Percentiles rank a stretch among this genome's conserved stretches.
phyloP scores from a whole-genome alignment of 805 yeast species.

The Candida tammaniensis region DNA sequence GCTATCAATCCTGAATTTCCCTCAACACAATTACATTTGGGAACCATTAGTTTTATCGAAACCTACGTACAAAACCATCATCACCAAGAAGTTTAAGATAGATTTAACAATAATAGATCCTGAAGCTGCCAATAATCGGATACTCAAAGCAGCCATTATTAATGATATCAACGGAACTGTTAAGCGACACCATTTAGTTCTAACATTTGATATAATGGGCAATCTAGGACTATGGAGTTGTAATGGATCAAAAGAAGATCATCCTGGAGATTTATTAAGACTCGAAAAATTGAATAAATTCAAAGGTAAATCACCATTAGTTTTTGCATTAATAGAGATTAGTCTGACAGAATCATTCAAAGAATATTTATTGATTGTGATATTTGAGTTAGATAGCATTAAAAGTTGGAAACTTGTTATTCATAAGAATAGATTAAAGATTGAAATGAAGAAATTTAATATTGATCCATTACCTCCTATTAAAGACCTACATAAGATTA shows the following conservation, averaged over 20 bases:
- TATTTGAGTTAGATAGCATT: slow-evolving; percentile 8
- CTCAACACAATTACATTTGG: slow-evolving; percentile 40
- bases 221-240: slow-evolving; percentile 64
- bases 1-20: slow-evolving; percentile 37
- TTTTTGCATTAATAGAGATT: slow-evolving; percentile 10
- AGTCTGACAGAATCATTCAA: slow-evolving; percentile 2
- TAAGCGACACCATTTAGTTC: slow-evolving; percentile 30
- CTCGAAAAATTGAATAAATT: not conserved
- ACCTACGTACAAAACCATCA: slow-evolving; percentile 18
- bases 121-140: slow-evolving; percentile 10
- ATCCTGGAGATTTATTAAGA: slow-evolving; percentile 25
- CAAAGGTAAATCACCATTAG: slow-evolving; percentile 4
- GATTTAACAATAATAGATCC: slow-evolving; percentile 12
- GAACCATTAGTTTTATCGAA: slow-evolving; percentile 31
- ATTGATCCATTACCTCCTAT: slow-evolving; percentile 41
- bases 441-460: slow-evolving; percentile 23
- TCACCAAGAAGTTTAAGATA: slow-evolving; percentile 33
- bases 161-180: slow-evolving; percentile 25
- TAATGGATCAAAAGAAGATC: slow-evolving; percentile 27
- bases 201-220: slow-evolving; percentile 29
- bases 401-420: slow-evolving; percentile 49
- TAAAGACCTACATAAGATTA: slow-evolving; percentile 40
- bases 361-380: slow-evolving; percentile 8
- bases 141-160: slow-evolving; percentile 31
- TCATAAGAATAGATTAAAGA: slow-evolving; percentile 32